Percentiles rank a stretch among this genome's conserved stretches.
phyloP scores from a whole-genome alignment of 2,329 filamentous ascomycete species.

The Diatrype stigma region DNA sequence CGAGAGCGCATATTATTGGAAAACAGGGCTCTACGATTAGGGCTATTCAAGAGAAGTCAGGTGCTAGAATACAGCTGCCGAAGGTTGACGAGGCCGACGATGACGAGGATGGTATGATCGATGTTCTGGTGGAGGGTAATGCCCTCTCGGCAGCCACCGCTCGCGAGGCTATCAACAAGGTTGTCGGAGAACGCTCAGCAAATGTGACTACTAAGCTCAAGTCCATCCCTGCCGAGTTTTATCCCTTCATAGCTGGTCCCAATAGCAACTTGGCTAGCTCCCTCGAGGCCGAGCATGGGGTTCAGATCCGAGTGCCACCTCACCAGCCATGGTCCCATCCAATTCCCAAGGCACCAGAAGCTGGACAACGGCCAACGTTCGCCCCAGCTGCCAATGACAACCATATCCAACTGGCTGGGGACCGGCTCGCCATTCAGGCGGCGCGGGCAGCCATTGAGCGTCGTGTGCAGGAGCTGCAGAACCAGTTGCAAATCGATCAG shows the following conservation, averaged over 20 bases:
- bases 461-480: slow-evolving; percentile 69
- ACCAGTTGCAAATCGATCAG: slow-evolving; percentile 72
- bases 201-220: slow-evolving; percentile 78
- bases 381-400: slow-evolving; percentile 64
- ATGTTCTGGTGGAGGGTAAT: slow-evolving; percentile 88
- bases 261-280: slow-evolving; percentile 63
- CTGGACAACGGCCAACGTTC: slow-evolving; percentile 67
- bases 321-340: slow-evolving; percentile 73
- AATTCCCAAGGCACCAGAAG: slow-evolving; percentile 56
- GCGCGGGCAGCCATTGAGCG: slow-evolving; percentile 78
- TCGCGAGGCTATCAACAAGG: slow-evolving; percentile 76
- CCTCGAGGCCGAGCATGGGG: slow-evolving; percentile 68
- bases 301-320: slow-evolving; percentile 78
- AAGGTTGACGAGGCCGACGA: slow-evolving; percentile 68
- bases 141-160: slow-evolving; percentile 82
- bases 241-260: slow-evolving; percentile 86
- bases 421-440: slow-evolving; percentile 76
- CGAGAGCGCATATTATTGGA: slow-evolving; percentile 87
- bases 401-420: slow-evolving; percentile 81
- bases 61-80: slow-evolving; percentile 85
- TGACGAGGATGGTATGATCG: slow-evolving; percentile 79
- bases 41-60: slow-evolving; percentile 81
- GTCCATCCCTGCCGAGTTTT: slow-evolving; percentile 85
- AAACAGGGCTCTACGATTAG: slow-evolving; percentile 88
- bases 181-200: slow-evolving; percentile 80